phyloP scores from a whole-genome alignment of 1,284 basidiomycete species.

The Microbotryum silenes-acaulis region DNA sequence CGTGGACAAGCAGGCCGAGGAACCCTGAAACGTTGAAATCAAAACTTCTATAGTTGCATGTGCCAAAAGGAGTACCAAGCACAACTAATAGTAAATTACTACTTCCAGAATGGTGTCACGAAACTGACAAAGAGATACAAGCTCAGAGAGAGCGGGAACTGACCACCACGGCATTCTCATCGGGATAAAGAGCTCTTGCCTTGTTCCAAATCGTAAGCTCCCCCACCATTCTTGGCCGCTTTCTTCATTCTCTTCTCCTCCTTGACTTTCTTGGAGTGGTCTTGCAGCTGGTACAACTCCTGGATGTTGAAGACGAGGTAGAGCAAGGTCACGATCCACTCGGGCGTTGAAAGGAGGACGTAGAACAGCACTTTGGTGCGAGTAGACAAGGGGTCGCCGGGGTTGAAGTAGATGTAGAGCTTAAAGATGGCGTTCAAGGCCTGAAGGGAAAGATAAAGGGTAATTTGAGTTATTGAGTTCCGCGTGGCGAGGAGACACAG shows the following conservation, averaged over 20 bases:
- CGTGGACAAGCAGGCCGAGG: slow-evolving; percentile 13
- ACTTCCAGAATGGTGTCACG: too few relatives aligned
- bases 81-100: too few relatives aligned
- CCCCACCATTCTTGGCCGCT: background rate
- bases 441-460: background rate
- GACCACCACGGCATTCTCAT: too few relatives aligned
- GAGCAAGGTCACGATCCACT: slow-evolving; percentile 1
- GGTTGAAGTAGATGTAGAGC: slow-evolving; percentile 4
- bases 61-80: too few relatives aligned
- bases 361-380: slow-evolving; percentile 22
- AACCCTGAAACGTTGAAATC: background rate
- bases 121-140: too few relatives aligned
- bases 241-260: slow-evolving; percentile 8
- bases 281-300: slow-evolving; percentile 4
- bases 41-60: background rate
- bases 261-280: slow-evolving; percentile 8
- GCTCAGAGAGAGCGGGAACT: too few relatives aligned
- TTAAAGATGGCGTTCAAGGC: slow-evolving; percentile 11
- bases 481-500: background rate
- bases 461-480: background rate
- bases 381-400: background rate
- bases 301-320: slow-evolving; percentile 10
- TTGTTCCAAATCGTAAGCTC: too few relatives aligned
- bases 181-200: too few relatives aligned
- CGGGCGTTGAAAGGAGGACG: slow-evolving; percentile 10